Percentiles rank a stretch among this genome's conserved stretches.
These are phyloP conservation scores for Trichoderma guizhouense DNA, from an alignment of 2,329 filamentous ascomycete genomes.

Conservation along the genomic window DNA sequence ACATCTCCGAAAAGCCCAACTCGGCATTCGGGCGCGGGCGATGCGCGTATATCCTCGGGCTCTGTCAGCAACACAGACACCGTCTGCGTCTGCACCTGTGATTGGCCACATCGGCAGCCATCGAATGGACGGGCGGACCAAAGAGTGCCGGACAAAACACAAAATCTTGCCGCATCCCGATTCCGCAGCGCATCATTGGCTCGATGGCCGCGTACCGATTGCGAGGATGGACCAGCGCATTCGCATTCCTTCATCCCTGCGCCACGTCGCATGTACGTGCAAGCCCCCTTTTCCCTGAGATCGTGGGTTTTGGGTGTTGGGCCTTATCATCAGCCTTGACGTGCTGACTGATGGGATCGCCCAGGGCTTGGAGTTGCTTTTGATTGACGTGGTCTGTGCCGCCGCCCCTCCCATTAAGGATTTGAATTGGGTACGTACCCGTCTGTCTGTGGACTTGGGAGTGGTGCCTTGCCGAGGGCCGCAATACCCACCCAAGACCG, in stretches of 20 bases:
- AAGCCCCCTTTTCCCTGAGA: neutral
- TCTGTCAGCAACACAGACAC: neutral
- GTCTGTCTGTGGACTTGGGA: too few species aligned
- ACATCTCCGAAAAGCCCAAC: neutral
- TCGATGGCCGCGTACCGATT: neutral
- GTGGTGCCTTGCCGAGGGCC: neutral
- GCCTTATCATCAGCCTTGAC: neutral
- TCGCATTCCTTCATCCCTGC: slow-evolving; percentile 1
- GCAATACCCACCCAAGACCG: neutral
- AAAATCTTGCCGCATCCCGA: neutral
- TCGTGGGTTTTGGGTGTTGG: neutral
- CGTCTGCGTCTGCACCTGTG: neutral
- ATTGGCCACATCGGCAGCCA: neutral
- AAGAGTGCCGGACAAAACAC: neutral
- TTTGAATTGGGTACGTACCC: neutral
- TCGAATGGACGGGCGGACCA: neutral
- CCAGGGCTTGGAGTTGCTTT: neutral
- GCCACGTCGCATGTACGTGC: neutral
- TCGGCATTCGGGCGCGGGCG: slow-evolving; percentile 11
- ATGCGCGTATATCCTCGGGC: slow-evolving; percentile 5
- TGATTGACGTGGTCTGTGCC: slow-evolving; percentile 11
- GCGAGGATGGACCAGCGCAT: neutral
- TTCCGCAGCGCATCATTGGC: neutral
- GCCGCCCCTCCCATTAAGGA: slow-evolving; percentile 10
- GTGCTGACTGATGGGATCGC: slow-evolving; percentile 5